phyloP scores from a whole-genome alignment of 2,329 filamentous ascomycete species.

The Arthrobotrys iridis region DNA sequence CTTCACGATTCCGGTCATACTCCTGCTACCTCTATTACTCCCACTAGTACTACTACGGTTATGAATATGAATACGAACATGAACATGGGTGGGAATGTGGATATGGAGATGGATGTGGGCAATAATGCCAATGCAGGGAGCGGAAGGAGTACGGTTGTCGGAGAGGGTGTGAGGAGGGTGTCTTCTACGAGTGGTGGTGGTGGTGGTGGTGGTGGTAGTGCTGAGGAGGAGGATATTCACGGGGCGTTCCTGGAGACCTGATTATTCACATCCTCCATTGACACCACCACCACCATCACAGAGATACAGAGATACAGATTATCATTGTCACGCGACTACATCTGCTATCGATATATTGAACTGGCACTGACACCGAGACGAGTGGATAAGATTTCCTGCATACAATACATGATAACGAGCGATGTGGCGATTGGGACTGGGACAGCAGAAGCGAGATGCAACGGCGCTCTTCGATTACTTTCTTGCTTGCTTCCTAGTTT shows the following conservation, averaged over 20 bases:
- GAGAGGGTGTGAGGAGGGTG: conserved; percentile 28
- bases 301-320: conserved; percentile 5
- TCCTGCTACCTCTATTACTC: too few relatives aligned
- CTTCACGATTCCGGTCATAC: background rate
- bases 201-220: conserved; percentile 7
- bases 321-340: background rate
- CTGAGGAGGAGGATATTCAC: conserved; percentile 37
- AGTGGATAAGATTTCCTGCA: too few relatives aligned
- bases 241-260: conserved; percentile 44
- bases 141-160: conserved; percentile 37
- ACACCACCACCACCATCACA: background rate
- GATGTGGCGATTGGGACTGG: too few relatives aligned
- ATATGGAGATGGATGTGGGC: conserved; percentile 8
- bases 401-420: too few relatives aligned
- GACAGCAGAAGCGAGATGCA: too few relatives aligned
- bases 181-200: background rate
- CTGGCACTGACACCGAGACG: too few relatives aligned
- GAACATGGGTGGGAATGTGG: too few relatives aligned
- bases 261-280: conserved; percentile 23
- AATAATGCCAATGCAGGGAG: too few relatives aligned
- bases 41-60: background rate
- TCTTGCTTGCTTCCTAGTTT: too few relatives aligned
- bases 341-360: background rate
- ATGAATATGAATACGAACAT: too few relatives aligned
- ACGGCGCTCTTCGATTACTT: too few relatives aligned